Evolutionary conservation across 805 yeast genomes (phyloP), one percentile per base, ranked within the genome.

Genomic region (Wickerhamomyces sydowiorum): DNA sequence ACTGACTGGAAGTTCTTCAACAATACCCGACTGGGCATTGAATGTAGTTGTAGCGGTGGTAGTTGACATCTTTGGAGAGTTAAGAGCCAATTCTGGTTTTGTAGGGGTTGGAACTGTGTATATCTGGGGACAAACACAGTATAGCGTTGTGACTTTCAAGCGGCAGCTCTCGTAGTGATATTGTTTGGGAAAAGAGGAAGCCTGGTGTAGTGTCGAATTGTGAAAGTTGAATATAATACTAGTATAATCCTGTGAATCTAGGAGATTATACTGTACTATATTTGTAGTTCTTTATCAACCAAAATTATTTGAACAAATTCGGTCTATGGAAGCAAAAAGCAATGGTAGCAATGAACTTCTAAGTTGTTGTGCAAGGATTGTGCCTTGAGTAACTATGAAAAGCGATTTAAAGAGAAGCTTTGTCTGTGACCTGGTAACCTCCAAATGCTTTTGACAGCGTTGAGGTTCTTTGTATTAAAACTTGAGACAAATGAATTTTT

Each of bases 91-190:
- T n/a, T n/a, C n/a, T n/a, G n/a, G 6, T n/a, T 28, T 29, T 15
- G 20, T 5, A 12, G 30, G 18, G 6, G 7, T 17, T 29, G 20
- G 32, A 27, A 19, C 31, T 36, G 37, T 35, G 37, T 35, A 23
- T 35, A 35, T 24, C 20, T 29, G 12, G 32, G 21, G 6, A 14
- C 7, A 36, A 35, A 36, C 38, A 36, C 38, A 36, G 38, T 25
- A 14, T 13, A 32, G 15, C 15, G 35, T 32, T 32, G 17, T 19
- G 46, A 47, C 57, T 40, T 29, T 54, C 73, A 70, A 60, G 72
- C 75, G 75, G 75, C 75, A 70, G 75, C 75, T 70, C 75, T 65
- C 75, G 75, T 70, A 20, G 36, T 28, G 28, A 36, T 30, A 29
- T 8, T 5, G 30, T 33, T 39, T 35, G 19, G 30, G 19, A 25